phyloP scores from a whole-genome alignment of 495 filamentous ascomycete genomes.

The Aspergillus homomorphus region DNA sequence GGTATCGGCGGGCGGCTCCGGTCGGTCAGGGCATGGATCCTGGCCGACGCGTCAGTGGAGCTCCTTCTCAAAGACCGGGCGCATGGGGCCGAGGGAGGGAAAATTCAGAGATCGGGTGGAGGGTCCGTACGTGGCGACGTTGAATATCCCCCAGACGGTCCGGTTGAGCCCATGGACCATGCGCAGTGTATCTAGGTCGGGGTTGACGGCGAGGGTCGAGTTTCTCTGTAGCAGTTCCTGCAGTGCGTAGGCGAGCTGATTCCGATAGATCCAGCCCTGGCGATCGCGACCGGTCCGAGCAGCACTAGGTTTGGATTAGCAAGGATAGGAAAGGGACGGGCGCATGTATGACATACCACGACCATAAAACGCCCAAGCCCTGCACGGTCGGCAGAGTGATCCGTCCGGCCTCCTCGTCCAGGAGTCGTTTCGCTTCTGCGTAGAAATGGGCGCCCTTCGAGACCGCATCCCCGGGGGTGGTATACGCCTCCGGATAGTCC shows the following conservation, averaged over 20 bases:
- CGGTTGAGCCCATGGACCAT: constrained; percentile 20
- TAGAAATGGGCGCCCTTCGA: constrained; percentile 26
- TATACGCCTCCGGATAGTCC: constrained; percentile 22
- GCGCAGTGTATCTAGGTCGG: constrained; percentile 16
- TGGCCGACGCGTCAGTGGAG: constrained; percentile 15
- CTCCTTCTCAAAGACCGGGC: neutral
- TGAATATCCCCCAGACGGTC: constrained; percentile 35
- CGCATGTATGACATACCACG: constrained; percentile 18
- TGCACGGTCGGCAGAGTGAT: constrained; percentile 28
- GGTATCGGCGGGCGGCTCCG: constrained; percentile 20
- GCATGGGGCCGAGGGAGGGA: neutral
- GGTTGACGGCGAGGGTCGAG: constrained; percentile 6
- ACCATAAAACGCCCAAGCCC: constrained; percentile 26
- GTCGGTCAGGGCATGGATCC: constrained; percentile 25
- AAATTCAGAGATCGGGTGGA: neutral
- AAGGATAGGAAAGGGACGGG: too few species aligned
- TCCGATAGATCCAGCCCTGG: constrained; percentile 28
- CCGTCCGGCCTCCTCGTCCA: constrained; percentile 29
- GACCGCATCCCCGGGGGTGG: constrained; percentile 14
- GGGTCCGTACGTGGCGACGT: constrained; percentile 29
- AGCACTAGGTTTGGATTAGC: constrained; percentile 21
- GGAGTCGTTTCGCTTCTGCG: constrained; percentile 27
- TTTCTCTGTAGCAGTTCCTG: constrained; percentile 21
- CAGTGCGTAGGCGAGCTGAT: constrained; percentile 24
- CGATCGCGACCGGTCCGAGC: constrained; percentile 34